Evolutionary conservation across 768 basidiomycete genomes (phyloP).

Genomic region (Hirschioporus abietinus): DNA sequence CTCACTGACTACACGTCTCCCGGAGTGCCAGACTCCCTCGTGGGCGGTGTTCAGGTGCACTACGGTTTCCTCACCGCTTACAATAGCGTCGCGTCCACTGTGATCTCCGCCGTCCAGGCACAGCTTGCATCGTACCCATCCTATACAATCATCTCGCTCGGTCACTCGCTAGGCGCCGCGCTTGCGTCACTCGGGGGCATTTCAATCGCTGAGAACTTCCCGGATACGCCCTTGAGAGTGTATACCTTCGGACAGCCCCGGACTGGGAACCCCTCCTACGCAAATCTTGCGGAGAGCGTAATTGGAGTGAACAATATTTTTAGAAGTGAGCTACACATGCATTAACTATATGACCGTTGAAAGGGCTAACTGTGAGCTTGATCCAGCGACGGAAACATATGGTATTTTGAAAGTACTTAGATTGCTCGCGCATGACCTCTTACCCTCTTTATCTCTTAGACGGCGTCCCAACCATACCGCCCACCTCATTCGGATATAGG

Average conservation of each 20-base stretch:
- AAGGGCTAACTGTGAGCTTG: neutral
- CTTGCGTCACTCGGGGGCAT: constrained; percentile 45
- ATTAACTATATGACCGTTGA: neutral
- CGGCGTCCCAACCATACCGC: constrained; percentile 48
- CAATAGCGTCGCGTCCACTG: constrained; percentile 38
- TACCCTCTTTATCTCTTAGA: constrained; percentile 25
- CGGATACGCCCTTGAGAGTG: constrained; percentile 16
- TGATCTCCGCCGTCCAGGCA: constrained; percentile 30
- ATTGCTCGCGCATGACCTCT: neutral
- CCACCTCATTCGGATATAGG: constrained; percentile 38
- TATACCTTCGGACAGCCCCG: constrained; percentile 19
- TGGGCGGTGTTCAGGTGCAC: constrained; percentile 40
- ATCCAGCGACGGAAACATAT: neutral
- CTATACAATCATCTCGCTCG: constrained; percentile 39
- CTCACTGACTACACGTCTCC: constrained; percentile 40
- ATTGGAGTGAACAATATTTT: constrained; percentile 4
- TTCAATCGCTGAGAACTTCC: constrained; percentile 37
- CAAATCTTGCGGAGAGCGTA: constrained; percentile 10
- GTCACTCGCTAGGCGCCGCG: constrained; percentile 53
- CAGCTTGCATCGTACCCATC: constrained; percentile 32
- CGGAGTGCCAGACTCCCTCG: constrained; percentile 33
- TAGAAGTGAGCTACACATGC: neutral
- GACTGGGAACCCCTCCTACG: constrained; percentile 14
- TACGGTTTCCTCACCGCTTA: constrained; percentile 46
- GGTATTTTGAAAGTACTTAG: neutral